Percentiles rank a stretch among this genome's conserved stretches.
These are phyloP conservation scores for Phoma sp. DNA, from an alignment of 2,329 filamentous ascomycete species.

Conservation along the genomic window DNA sequence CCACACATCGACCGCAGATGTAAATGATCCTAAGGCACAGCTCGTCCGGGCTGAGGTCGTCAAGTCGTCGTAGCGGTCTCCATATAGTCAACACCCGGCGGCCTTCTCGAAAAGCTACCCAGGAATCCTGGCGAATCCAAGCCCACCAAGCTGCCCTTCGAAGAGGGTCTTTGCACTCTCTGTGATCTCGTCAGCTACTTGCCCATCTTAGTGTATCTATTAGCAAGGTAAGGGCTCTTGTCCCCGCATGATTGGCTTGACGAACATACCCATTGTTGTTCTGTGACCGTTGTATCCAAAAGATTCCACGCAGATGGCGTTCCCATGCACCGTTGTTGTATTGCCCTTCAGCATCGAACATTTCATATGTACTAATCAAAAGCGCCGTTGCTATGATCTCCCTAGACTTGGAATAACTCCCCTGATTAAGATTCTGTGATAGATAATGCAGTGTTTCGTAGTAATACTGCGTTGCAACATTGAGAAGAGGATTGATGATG, in stretches of 20 bases:
- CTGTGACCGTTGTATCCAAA: slow-evolving; percentile 69
- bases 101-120: slow-evolving; percentile 67
- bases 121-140: slow-evolving; percentile 70
- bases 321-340: slow-evolving; percentile 60
- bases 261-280: slow-evolving; percentile 57
- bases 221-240: background rate
- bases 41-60: slow-evolving; percentile 59
- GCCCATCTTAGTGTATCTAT: background rate
- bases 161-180: slow-evolving; percentile 60
- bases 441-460: slow-evolving; percentile 68
- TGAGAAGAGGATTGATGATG: slow-evolving; percentile 42
- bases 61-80: slow-evolving; percentile 58
- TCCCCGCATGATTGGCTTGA: background rate
- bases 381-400: slow-evolving; percentile 66
- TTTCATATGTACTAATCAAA: slow-evolving; percentile 68
- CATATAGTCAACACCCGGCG: slow-evolving; percentile 64
- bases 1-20: slow-evolving; percentile 62
- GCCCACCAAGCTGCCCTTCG: slow-evolving; percentile 68
- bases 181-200: background rate
- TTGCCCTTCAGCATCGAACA: slow-evolving; percentile 63
- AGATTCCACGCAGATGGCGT: slow-evolving; percentile 67
- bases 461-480: slow-evolving; percentile 60
- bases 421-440: slow-evolving; percentile 64
- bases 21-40: slow-evolving; percentile 61
- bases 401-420: slow-evolving; percentile 62